A percentile compares a stretch with the other conserved stretches of the same genome.
These are phyloP conservation scores for Neurospora cerealis DNA, from an alignment of 495 filamentous ascomycete species.

Conservation along the genomic window DNA sequence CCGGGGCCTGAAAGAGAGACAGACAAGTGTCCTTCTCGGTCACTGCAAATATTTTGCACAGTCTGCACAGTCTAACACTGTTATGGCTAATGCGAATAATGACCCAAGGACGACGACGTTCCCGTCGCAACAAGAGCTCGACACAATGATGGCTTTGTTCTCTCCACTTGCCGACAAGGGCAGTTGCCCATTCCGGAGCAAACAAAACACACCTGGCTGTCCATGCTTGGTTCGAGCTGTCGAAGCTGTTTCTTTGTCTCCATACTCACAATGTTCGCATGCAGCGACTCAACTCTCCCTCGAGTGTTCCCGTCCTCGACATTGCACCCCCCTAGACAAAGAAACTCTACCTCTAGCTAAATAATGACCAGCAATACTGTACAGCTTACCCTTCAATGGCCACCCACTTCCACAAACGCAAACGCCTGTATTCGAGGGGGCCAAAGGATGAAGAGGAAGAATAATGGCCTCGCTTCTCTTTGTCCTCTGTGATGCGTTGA, in stretches of 20 bases:
- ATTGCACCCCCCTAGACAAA: not conserved
- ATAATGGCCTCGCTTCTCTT: not conserved
- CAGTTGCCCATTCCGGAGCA: not conserved
- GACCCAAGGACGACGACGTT: not conserved
- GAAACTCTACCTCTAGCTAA: not conserved
- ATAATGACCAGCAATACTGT: not conserved
- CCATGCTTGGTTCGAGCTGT: not conserved
- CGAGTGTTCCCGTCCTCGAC: not conserved
- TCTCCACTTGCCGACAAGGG: not conserved
- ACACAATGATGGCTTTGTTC: not conserved
- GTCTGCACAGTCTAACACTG: too few species aligned
- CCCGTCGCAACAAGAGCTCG: not conserved
- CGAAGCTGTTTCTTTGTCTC: not conserved
- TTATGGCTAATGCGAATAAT: too few species aligned
- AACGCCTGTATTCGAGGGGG: not conserved
- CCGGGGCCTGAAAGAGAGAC: not conserved
- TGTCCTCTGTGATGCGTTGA: not conserved
- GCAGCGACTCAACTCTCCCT: not conserved
- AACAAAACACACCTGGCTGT: not conserved
- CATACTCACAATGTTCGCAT: not conserved
- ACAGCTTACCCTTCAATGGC: not conserved
- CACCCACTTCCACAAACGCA: not conserved
- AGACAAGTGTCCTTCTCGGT: not conserved
- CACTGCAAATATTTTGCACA: too few species aligned
- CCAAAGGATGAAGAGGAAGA: not conserved